These are phyloP conservation scores for Boechera divaricarpa DNA, from an alignment of 345 rosid species.

Conservation along the genomic window DNA sequence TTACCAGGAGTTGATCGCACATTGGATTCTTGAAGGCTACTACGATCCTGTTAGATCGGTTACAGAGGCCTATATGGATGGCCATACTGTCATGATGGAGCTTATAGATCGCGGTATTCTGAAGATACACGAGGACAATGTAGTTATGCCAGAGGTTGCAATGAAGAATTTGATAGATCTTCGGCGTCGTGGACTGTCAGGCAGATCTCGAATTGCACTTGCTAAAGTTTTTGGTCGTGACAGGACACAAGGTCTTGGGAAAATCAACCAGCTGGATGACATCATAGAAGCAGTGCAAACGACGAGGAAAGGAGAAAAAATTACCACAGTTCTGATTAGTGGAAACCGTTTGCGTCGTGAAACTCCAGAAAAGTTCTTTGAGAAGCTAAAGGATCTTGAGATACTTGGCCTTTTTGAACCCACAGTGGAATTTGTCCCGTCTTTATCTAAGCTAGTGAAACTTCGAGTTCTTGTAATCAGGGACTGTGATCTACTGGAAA, in stretches of 20 bases:
- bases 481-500: slow-evolving; percentile 50
- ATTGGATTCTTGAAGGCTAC: slow-evolving; percentile 74
- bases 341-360: slow-evolving; percentile 49
- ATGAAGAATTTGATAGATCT: slow-evolving; percentile 42
- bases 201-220: slow-evolving; percentile 47
- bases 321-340: slow-evolving; percentile 53
- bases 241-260: slow-evolving; percentile 46
- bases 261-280: slow-evolving; percentile 53
- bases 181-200: slow-evolving; percentile 39
- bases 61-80: slow-evolving; percentile 52
- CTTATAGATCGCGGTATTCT: slow-evolving; percentile 54
- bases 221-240: slow-evolving; percentile 39
- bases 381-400: slow-evolving; percentile 42
- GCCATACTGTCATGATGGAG: slow-evolving; percentile 57
- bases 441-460: slow-evolving; percentile 22
- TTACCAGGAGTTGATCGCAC: slow-evolving; percentile 58
- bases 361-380: slow-evolving; percentile 39
- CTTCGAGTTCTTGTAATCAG: slow-evolving; percentile 59
- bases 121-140: slow-evolving; percentile 53
- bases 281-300: slow-evolving; percentile 53
- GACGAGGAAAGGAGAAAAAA: slow-evolving; percentile 25
- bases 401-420: slow-evolving; percentile 55
- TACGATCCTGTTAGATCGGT: slow-evolving; percentile 50
- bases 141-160: slow-evolving; percentile 52
- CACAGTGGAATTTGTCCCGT: slow-evolving; percentile 31